Percentiles rank a stretch among this genome's conserved stretches.
Conservation (phyloP, 176 grass and related monocot species). For the Paspalum notatum region DNA sequence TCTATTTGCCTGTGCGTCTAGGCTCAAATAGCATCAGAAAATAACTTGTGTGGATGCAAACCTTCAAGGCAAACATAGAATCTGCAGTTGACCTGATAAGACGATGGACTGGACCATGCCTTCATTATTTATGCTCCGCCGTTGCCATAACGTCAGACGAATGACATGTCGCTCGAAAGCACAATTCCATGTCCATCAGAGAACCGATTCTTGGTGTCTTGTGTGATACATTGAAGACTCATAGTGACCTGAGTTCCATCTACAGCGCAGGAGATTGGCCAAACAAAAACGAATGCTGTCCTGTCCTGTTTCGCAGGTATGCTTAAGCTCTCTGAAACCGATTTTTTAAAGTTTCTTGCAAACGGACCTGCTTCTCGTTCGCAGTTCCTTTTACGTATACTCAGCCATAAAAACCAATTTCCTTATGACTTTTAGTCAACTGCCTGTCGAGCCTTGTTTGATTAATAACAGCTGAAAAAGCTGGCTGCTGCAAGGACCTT, state of each 20-base stretch:
- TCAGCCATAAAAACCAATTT: not conserved
- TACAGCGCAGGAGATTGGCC: constrained; percentile 25
- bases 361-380: constrained; percentile 20
- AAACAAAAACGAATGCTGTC: not conserved
- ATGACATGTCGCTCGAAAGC: constrained; percentile 46
- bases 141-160: constrained; percentile 39
- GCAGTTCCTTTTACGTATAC: not conserved
- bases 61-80: constrained; percentile 36
- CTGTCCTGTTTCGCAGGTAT: not conserved
- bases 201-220: constrained; percentile 58
- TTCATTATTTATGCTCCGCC: constrained; percentile 45
- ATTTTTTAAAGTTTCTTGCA: not conserved
- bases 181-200: constrained; percentile 42
- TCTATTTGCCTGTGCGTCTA: constrained; percentile 30
- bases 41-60: constrained; percentile 40
- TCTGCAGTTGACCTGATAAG: constrained; percentile 50
- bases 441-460: not conserved
- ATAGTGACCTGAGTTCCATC: constrained; percentile 29
- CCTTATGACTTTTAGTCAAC: not conserved
- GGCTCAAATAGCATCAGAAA: constrained; percentile 35
- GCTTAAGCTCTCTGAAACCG: not conserved
- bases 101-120: constrained; percentile 33
- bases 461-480: not conserved
- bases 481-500: too few species aligned
- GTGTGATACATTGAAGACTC: constrained; percentile 43